Evolutionary conservation across 1,139 yeast species (phyloP).

Genomic region (Debaryomycetaceae sp.): DNA sequence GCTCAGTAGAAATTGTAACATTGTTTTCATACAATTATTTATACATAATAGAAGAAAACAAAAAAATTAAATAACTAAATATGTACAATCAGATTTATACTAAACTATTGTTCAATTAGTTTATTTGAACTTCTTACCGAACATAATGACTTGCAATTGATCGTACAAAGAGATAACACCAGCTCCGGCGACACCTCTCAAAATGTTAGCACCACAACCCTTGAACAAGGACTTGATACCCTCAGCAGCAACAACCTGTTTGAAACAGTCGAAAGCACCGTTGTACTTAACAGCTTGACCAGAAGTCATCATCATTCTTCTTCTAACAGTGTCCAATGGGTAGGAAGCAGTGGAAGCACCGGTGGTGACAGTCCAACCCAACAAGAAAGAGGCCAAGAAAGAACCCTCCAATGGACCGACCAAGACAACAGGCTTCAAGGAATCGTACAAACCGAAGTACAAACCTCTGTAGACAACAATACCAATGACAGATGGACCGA

Average conservation of each 20-base stretch:
- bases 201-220: conserved; percentile 57
- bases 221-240: conserved; percentile 50
- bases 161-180: conserved; percentile 54
- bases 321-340: conserved; percentile 54
- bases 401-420: conserved; percentile 56
- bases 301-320: conserved; percentile 58
- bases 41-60: conserved; percentile 5
- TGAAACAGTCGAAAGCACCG: conserved; percentile 51
- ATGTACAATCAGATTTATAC: conserved; percentile 12
- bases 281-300: conserved; percentile 54
- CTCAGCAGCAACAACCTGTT: conserved; percentile 50
- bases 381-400: conserved; percentile 52
- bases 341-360: conserved; percentile 55
- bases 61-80: conserved; percentile 7
- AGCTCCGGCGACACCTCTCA: conserved; percentile 58
- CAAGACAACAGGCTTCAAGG: conserved; percentile 51
- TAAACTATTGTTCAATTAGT: conserved; percentile 12
- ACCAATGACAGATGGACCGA: conserved; percentile 54
- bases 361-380: conserved; percentile 55
- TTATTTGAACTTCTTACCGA: conserved; percentile 47
- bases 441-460: conserved; percentile 54
- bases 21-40: not conserved
- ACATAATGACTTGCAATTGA: conserved; percentile 48
- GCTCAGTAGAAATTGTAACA: too few species aligned
- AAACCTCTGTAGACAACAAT: conserved; percentile 55